Evolutionary conservation across 2,329 filamentous ascomycete genomes (phyloP).

Genomic region (Colletotrichum neosansevieriae): DNA sequence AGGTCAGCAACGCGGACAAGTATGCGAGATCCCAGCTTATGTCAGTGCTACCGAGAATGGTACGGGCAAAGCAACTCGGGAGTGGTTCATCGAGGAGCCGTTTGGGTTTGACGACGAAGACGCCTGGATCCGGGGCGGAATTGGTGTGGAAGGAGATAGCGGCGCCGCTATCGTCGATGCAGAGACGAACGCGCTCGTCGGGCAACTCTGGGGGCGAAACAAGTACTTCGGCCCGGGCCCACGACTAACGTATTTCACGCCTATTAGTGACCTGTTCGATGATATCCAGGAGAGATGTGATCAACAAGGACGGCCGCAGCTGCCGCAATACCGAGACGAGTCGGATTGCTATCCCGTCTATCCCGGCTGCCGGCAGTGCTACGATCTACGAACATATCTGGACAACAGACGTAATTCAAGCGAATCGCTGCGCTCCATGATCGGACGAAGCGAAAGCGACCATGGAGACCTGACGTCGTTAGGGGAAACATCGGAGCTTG

Average conservation of each 20-base stretch:
- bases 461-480: slow-evolving; percentile 53
- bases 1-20: slow-evolving; percentile 55
- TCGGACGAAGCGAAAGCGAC: slow-evolving; percentile 53
- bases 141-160: slow-evolving; percentile 59
- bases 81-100: slow-evolving; percentile 60
- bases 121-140: slow-evolving; percentile 59
- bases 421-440: slow-evolving; percentile 57
- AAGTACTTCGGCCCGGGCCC: slow-evolving; percentile 57
- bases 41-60: slow-evolving; percentile 54
- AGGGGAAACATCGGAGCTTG: slow-evolving; percentile 55
- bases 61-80: slow-evolving; percentile 56
- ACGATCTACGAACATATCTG: slow-evolving; percentile 55
- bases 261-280: slow-evolving; percentile 58
- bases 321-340: slow-evolving; percentile 56
- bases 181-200: slow-evolving; percentile 53
- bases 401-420: slow-evolving; percentile 57
- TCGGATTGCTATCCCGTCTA: slow-evolving; percentile 55
- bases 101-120: slow-evolving; percentile 54
- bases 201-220: slow-evolving; percentile 60
- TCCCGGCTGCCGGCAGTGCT: slow-evolving; percentile 56
- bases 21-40: slow-evolving; percentile 59
- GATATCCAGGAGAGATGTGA: slow-evolving; percentile 60
- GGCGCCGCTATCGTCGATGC: slow-evolving; percentile 58
- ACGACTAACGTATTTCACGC: slow-evolving; percentile 57
- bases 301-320: slow-evolving; percentile 52